Conservation (phyloP, 495 filamentous ascomycete genomes). For the Penicillium riverlandense region DNA sequence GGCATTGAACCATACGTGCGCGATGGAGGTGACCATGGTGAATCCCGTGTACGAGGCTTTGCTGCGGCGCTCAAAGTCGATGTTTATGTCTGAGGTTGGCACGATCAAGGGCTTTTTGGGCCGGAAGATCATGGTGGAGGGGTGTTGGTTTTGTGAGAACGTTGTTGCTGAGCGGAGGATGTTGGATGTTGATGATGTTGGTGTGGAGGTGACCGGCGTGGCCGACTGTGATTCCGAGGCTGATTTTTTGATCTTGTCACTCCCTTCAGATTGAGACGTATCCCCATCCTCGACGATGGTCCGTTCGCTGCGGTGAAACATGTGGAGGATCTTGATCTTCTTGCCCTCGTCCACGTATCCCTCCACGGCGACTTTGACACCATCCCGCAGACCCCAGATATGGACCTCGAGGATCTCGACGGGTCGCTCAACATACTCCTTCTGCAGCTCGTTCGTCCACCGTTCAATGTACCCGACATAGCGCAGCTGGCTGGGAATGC, state of each 20-base stretch:
- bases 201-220: slow-evolving; percentile 6
- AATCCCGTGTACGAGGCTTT: slow-evolving; percentile 65
- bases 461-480: slow-evolving; percentile 87
- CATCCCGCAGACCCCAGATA: slow-evolving; percentile 80
- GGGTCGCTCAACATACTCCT: slow-evolving; percentile 74
- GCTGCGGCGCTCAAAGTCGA: slow-evolving; percentile 77
- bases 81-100: slow-evolving; percentile 78
- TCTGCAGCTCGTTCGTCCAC: slow-evolving; percentile 65
- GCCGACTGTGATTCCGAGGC: slow-evolving; percentile 12
- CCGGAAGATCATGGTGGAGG: slow-evolving; percentile 65
- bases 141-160: slow-evolving; percentile 7
- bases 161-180: slow-evolving; percentile 1
- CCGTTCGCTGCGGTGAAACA: slow-evolving; percentile 67
- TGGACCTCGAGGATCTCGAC: slow-evolving; percentile 86
- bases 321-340: slow-evolving; percentile 76
- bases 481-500: slow-evolving; percentile 82
- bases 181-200: neutral
- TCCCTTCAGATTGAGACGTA: slow-evolving; percentile 1
- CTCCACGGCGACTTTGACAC: slow-evolving; percentile 80
- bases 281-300: slow-evolving; percentile 54
- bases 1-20: slow-evolving; percentile 93
- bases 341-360: slow-evolving; percentile 83
- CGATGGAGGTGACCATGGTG: slow-evolving; percentile 85
- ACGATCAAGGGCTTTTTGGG: slow-evolving; percentile 59
- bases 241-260: slow-evolving; percentile 2